These are phyloP conservation scores for Teunomyces gatunensis DNA, from an alignment of 805 yeast genomes.

Conservation along the genomic window DNA sequence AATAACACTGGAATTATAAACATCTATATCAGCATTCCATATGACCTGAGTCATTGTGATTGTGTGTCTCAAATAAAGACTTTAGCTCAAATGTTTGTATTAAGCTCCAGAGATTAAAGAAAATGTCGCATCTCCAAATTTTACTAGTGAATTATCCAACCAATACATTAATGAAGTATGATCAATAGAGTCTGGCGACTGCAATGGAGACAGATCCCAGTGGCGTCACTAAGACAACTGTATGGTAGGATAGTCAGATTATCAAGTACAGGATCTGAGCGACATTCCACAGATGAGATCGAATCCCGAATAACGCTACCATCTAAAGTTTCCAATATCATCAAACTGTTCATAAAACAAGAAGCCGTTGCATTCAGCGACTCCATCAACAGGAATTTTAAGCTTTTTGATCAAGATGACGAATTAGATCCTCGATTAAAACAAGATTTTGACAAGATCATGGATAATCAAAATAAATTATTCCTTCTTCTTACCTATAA, in stretches of 20 bases:
- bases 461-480: conserved; percentile 31
- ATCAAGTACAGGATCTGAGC: neutral
- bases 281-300: neutral
- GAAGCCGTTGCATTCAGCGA: conserved; percentile 10
- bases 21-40: conserved; percentile 47
- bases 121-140: conserved; percentile 2
- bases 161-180: conserved; percentile 3
- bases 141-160: neutral
- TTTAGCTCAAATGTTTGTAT: neutral
- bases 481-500: conserved; percentile 27
- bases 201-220: neutral
- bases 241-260: neutral
- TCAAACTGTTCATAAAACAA: conserved; percentile 9
- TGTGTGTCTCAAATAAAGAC: neutral
- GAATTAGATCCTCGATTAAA: conserved; percentile 13
- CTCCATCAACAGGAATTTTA: conserved; percentile 8
- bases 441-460: conserved; percentile 17
- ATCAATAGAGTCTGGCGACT: conserved; percentile 2
- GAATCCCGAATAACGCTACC: conserved; percentile 1
- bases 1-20: conserved; percentile 35
- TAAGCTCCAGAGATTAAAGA: neutral
- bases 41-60: conserved; percentile 41
- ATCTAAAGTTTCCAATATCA: conserved; percentile 7
- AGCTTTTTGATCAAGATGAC: neutral
- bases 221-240: neutral